A percentile compares a stretch with the other conserved stretches of the same genome.
phyloP scores from a whole-genome alignment of 2,329 filamentous ascomycete species.

The Fusarium sp. region DNA sequence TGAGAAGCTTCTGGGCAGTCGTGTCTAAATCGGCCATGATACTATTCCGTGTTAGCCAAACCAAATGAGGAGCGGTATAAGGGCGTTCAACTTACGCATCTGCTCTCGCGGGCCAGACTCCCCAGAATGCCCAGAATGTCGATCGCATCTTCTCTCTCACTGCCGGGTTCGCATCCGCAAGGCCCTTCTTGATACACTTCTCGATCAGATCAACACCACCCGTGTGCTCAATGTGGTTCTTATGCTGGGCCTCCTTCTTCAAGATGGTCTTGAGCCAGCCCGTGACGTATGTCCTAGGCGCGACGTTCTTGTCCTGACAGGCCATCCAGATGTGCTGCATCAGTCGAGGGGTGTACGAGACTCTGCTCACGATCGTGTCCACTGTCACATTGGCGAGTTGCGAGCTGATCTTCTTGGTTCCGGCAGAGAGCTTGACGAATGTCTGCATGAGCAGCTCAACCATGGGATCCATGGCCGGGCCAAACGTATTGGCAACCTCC shows the following conservation, averaged over 20 bases:
- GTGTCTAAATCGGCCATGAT: slow-evolving; percentile 84
- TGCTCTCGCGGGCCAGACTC: slow-evolving; percentile 81
- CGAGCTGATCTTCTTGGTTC: slow-evolving; percentile 92
- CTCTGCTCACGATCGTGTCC: slow-evolving; percentile 82
- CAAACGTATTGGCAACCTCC: slow-evolving; percentile 82
- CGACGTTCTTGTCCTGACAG: slow-evolving; percentile 92
- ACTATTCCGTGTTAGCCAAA: slow-evolving; percentile 55
- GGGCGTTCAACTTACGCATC: slow-evolving; percentile 68
- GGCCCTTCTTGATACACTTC: slow-evolving; percentile 88
- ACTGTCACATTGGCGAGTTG: slow-evolving; percentile 85
- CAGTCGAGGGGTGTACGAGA: slow-evolving; percentile 82
- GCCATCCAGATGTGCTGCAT: slow-evolving; percentile 88
- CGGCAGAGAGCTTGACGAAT: slow-evolving; percentile 88
- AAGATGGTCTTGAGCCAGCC: slow-evolving; percentile 89
- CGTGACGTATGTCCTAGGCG: slow-evolving; percentile 81
- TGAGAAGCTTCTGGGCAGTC: slow-evolving; percentile 82
- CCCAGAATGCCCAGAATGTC: slow-evolving; percentile 87
- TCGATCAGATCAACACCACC: slow-evolving; percentile 87
- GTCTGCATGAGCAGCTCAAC: slow-evolving; percentile 90
- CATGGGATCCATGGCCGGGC: slow-evolving; percentile 85
- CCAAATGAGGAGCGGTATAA: background rate
- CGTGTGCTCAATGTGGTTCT: slow-evolving; percentile 83
- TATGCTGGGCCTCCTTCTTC: slow-evolving; percentile 81
- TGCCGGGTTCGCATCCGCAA: slow-evolving; percentile 89
- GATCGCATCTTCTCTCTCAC: slow-evolving; percentile 88